phyloP scores from a whole-genome alignment of 2,329 filamentous ascomycete species.

The Daldinia sp. region DNA sequence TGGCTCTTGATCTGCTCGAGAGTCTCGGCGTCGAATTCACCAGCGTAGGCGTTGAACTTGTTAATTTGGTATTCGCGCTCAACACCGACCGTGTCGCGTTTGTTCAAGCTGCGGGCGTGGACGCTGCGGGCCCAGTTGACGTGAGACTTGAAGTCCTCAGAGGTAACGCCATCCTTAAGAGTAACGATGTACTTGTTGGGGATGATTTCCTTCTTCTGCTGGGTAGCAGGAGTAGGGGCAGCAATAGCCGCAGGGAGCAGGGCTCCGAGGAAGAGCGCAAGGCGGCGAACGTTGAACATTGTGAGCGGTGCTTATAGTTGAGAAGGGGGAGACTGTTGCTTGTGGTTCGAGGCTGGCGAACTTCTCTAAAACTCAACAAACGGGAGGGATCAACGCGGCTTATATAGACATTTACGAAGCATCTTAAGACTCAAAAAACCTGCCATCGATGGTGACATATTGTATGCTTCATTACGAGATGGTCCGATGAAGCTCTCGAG shows the following conservation, averaged over 20 bases:
- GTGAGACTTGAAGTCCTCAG: slow-evolving; percentile 47
- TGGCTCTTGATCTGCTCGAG: slow-evolving; percentile 50
- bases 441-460: slow-evolving; percentile 19
- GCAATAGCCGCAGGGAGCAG: slow-evolving; percentile 44
- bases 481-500: slow-evolving; percentile 24
- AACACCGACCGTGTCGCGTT: slow-evolving; percentile 49
- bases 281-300: slow-evolving; percentile 44
- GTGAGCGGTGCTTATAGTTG: background rate
- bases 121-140: slow-evolving; percentile 48
- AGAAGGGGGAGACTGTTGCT: slow-evolving; percentile 3
- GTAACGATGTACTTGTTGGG: slow-evolving; percentile 47
- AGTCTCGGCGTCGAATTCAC: slow-evolving; percentile 54
- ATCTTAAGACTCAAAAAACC: background rate
- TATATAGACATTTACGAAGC: slow-evolving; percentile 31
- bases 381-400: slow-evolving; percentile 5
- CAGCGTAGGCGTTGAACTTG: slow-evolving; percentile 53
- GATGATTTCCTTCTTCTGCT: slow-evolving; percentile 40
- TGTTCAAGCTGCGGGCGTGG: slow-evolving; percentile 48
- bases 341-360: slow-evolving; percentile 9
- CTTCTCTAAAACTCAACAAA: background rate
- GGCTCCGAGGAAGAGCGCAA: slow-evolving; percentile 45
- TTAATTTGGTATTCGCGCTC: slow-evolving; percentile 54
- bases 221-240: slow-evolving; percentile 37
- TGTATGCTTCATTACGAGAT: slow-evolving; percentile 23
- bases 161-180: slow-evolving; percentile 44